These are phyloP conservation scores for Saccharomycopsis oosterbeekiorum DNA, from an alignment of 805 yeast genomes.

Conservation along the genomic window DNA sequence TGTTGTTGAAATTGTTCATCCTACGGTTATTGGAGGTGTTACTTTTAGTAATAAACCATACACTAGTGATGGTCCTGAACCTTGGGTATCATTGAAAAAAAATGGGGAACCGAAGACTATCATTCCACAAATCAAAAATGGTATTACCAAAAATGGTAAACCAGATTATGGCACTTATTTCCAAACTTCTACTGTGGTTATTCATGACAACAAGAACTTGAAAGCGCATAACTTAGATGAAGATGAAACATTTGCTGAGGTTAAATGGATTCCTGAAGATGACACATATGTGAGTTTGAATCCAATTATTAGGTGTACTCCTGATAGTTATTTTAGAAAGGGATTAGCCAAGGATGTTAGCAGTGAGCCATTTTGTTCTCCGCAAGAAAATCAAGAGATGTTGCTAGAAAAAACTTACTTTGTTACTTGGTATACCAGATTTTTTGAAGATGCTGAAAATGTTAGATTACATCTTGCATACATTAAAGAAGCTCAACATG, in stretches of 20 bases:
- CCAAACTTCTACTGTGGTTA: slow-evolving; percentile 53
- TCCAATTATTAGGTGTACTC: slow-evolving; percentile 81
- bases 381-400: slow-evolving; percentile 50
- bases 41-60: slow-evolving; percentile 40
- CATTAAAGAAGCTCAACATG: slow-evolving; percentile 43
- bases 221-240: slow-evolving; percentile 67
- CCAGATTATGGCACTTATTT: slow-evolving; percentile 76
- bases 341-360: slow-evolving; percentile 45
- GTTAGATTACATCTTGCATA: slow-evolving; percentile 61
- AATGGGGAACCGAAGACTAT: slow-evolving; percentile 76
- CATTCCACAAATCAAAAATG: slow-evolving; percentile 65
- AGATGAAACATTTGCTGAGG: slow-evolving; percentile 49
- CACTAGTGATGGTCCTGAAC: slow-evolving; percentile 55
- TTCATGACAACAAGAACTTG: slow-evolving; percentile 49
- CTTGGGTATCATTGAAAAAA: slow-evolving; percentile 72
- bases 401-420: slow-evolving; percentile 58
- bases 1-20: slow-evolving; percentile 56
- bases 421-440: slow-evolving; percentile 70
- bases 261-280: slow-evolving; percentile 52
- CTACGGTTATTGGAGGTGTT: slow-evolving; percentile 51
- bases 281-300: slow-evolving; percentile 59
- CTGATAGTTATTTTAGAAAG: slow-evolving; percentile 57
- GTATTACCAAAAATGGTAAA: slow-evolving; percentile 49
- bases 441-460: slow-evolving; percentile 48
- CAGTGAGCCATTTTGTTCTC: slow-evolving; percentile 83